A percentile compares a stretch with the other conserved stretches of the same genome.
phyloP scores from a whole-genome alignment of 2,329 filamentous ascomycete species.

The Colletotrichum salicis region DNA sequence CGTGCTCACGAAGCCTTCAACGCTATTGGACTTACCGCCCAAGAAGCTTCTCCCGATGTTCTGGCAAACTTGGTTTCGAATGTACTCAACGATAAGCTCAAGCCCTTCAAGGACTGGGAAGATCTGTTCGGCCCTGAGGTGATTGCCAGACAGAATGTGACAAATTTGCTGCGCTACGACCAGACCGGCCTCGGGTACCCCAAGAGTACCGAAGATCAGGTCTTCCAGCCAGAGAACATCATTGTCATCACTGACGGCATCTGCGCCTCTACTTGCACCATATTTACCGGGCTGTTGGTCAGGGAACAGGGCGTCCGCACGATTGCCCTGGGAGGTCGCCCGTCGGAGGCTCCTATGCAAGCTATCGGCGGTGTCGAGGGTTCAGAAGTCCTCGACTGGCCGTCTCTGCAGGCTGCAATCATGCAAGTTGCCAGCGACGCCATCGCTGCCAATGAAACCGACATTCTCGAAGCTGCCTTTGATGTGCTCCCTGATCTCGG shows the following conservation, averaged over 20 bases:
- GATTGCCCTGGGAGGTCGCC: constrained; percentile 67
- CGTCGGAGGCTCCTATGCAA: constrained; percentile 62
- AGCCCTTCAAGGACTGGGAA: constrained; percentile 44
- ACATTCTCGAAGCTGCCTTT: not conserved
- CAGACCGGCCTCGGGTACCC: not conserved
- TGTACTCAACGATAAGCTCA: constrained; percentile 41
- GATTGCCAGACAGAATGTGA: constrained; percentile 25
- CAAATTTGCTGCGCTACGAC: constrained; percentile 23
- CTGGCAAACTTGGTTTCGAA: constrained; percentile 11
- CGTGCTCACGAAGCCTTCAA: constrained; percentile 35
- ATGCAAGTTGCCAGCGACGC: not conserved
- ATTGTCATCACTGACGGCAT: constrained; percentile 62
- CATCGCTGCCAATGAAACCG: constrained; percentile 22
- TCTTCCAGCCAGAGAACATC: constrained; percentile 52
- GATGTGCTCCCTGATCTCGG: constrained; percentile 13
- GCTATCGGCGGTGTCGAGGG: constrained; percentile 69
- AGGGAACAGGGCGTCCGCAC: constrained; percentile 63
- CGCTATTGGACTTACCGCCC: constrained; percentile 26
- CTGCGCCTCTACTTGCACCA: constrained; percentile 69
- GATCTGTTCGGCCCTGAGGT: constrained; percentile 14
- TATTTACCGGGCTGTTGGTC: constrained; percentile 66
- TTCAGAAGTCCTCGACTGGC: constrained; percentile 48
- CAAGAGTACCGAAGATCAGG: not conserved
- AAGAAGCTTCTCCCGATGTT: not conserved
- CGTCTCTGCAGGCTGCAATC: constrained; percentile 35